These are phyloP conservation scores for Xerocomus cyaneibrunnescens DNA, from an alignment of 1,284 basidiomycete genomes.

Conservation along the genomic window DNA sequence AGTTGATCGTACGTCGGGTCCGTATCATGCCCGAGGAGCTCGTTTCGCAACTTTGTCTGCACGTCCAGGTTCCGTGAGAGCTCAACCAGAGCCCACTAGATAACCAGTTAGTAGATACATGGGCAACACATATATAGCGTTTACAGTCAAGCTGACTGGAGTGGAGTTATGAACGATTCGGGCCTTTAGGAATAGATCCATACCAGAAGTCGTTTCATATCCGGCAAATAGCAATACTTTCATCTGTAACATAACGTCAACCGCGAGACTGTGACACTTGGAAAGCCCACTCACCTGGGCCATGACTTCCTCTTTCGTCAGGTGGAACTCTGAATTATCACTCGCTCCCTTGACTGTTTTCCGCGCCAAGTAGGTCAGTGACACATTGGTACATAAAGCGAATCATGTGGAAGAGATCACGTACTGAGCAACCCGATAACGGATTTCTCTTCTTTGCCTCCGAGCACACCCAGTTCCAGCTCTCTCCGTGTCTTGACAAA, in stretches of 20 bases:
- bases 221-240: conserved; percentile 40
- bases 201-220: conserved; percentile 44
- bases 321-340: conserved; percentile 39
- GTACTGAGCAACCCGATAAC: conserved; percentile 40
- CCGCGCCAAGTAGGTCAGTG: background rate
- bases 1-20: conserved; percentile 22
- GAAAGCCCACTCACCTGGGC: conserved; percentile 44
- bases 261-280: background rate
- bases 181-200: conserved; percentile 4
- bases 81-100: conserved; percentile 32
- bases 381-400: too few species aligned
- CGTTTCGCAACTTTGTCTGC: conserved; percentile 8
- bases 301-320: conserved; percentile 67
- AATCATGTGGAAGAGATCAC: background rate
- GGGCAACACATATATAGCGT: background rate
- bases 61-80: conserved; percentile 19
- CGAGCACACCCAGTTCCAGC: conserved; percentile 32
- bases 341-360: conserved; percentile 38
- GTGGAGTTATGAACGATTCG: background rate
- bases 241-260: conserved; percentile 25
- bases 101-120: background rate
- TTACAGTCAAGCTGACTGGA: conserved; percentile 30
- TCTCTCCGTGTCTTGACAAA: conserved; percentile 44
- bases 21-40: conserved; percentile 1
- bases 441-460: conserved; percentile 44